These are phyloP conservation scores for Camellia lanceoleosa DNA, from an alignment of 148 eudicot genomes.

Conservation along the genomic window DNA sequence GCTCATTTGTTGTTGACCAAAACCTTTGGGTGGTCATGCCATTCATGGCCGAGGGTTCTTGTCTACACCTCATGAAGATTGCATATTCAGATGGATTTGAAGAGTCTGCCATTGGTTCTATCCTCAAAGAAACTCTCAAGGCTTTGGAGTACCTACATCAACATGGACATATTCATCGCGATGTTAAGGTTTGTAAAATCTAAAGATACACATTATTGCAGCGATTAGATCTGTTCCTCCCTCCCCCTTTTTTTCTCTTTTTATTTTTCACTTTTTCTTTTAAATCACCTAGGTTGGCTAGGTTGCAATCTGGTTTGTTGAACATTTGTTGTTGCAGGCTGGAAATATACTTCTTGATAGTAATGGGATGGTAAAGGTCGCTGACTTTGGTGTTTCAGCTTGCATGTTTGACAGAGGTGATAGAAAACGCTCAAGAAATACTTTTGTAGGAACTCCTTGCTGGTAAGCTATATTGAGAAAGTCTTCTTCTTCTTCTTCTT, in stretches of 20 bases:
- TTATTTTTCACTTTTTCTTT: neutral
- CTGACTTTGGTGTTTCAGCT: constrained; percentile 98
- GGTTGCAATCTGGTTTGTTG: constrained; percentile 13
- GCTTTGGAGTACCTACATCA: constrained; percentile 91
- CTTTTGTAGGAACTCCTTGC: constrained; percentile 99
- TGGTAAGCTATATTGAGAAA: constrained; percentile 43
- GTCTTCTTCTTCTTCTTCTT: neutral
- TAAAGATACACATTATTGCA: neutral
- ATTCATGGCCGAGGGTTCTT: constrained; percentile 96
- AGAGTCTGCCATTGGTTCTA: constrained; percentile 79
- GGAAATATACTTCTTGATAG: constrained; percentile 86
- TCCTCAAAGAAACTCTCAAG: constrained; percentile 90
- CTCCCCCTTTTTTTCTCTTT: neutral
- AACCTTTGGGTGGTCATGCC: constrained; percentile 98
- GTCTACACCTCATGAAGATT: constrained; percentile 90
- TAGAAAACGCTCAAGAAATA: constrained; percentile 89
- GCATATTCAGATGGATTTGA: constrained; percentile 95
- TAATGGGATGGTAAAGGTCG: constrained; percentile 82
- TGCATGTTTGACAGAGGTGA: constrained; percentile 97
- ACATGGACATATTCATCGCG: constrained; percentile 98
- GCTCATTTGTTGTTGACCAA: constrained; percentile 90
- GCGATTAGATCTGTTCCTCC: neutral
- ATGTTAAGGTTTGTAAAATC: constrained; percentile 63
- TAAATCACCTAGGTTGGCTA: neutral
- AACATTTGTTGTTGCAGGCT: constrained; percentile 50